Conservation (phyloP, 345 rosid species). For the Excoecaria cochinchinensis region DNA sequence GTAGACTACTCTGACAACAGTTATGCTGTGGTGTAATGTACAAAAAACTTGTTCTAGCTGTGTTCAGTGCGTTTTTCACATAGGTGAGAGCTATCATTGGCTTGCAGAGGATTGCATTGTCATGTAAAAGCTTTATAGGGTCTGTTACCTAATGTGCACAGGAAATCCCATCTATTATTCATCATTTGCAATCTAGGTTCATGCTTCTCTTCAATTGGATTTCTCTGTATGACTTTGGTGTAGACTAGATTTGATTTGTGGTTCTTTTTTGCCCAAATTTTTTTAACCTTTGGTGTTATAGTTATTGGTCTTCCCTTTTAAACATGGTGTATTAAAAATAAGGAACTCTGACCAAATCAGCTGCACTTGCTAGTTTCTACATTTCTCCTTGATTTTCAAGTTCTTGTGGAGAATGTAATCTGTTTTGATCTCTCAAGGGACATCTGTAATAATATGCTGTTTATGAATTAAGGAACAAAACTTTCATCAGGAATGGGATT, state of each 20-base stretch:
- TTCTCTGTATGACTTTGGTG: neutral
- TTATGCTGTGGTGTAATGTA: neutral
- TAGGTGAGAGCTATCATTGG: neutral
- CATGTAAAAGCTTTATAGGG: neutral
- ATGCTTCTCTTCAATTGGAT: neutral
- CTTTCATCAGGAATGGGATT: neutral
- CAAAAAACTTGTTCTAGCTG: neutral
- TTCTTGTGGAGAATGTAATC: neutral
- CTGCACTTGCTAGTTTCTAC: neutral
- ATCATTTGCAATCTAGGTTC: neutral
- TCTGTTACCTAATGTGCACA: neutral
- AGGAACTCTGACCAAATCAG: neutral
- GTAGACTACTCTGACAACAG: neutral
- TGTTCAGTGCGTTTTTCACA: neutral
- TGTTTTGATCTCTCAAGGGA: neutral
- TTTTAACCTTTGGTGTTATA: neutral
- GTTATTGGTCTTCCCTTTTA: neutral
- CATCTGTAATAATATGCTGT: neutral
- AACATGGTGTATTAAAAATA: neutral
- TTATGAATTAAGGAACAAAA: neutral
- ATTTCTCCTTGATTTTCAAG: neutral
- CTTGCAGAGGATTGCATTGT: neutral
- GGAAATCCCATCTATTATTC: neutral
- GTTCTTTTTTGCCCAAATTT: neutral
- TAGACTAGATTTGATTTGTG: neutral